phyloP scores from a whole-genome alignment of 345 rosid species.

The Citrus medica region DNA sequence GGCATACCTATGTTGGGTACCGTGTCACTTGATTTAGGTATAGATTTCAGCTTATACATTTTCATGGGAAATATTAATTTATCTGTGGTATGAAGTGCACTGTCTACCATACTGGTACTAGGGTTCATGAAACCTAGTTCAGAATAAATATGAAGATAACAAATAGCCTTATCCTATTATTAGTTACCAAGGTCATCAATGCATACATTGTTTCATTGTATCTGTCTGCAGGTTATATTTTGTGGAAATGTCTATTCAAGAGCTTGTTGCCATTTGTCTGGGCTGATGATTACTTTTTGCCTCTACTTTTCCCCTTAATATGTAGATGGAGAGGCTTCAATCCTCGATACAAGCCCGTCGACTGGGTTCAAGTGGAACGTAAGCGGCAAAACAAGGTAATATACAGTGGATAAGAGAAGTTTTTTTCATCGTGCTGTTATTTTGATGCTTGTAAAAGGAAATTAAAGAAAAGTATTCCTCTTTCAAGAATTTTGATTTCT shows the following conservation, averaged over 20 bases:
- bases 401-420: background rate
- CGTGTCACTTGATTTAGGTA: background rate
- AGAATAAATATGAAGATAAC: background rate
- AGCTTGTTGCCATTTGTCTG: background rate
- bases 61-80: background rate
- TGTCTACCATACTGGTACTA: background rate
- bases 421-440: background rate
- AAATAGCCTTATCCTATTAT: background rate
- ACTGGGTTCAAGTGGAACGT: conserved; percentile 57
- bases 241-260: background rate
- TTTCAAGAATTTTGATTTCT: background rate
- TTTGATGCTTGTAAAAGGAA: background rate
- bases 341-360: conserved; percentile 52
- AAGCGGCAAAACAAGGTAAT: conserved; percentile 66
- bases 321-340: conserved; percentile 83
- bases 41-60: background rate
- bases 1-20: background rate
- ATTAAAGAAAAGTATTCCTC: background rate
- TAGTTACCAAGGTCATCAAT: background rate
- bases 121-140: background rate
- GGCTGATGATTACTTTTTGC: conserved; percentile 3
- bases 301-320: background rate
- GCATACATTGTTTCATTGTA: background rate
- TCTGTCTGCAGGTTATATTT: background rate
- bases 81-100: background rate